Base-by-base conservation (phyloP, 768 basidiomycete species). In the Polyporus arcularius region DNA sequence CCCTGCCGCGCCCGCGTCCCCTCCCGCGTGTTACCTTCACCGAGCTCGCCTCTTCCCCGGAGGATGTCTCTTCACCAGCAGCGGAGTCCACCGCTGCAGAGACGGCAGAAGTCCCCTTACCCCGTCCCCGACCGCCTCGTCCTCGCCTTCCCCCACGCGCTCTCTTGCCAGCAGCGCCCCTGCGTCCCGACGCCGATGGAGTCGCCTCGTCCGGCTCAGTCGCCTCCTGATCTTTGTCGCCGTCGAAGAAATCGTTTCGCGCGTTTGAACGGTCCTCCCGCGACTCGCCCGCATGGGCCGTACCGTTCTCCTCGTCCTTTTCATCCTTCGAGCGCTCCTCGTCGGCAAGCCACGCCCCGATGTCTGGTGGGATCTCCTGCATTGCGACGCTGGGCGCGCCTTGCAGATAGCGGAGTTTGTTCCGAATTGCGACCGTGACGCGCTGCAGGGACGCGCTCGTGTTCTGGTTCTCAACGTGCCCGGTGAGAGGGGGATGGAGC, bases 311-410 rank as follows among this genome's bases (percentile, higher is more conserved):
- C 61, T 91, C 90, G 53, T 85, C 85, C 68, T 81, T 85, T 68
- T 91, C 89, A 42, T 88, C 89, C 15, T 75, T 74, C 32, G 80
- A 86, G 55, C 80, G 76, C 32, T 90, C 86, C 70, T 94, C 92
- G 55, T 88, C 86, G 4, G 81, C 85, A 31, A 96, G 73, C 68
- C 92, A 81, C 1, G 85, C 89, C 63, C 87, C 88, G 15, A 99
- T 76, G 67, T 96, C 90, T 0, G 96, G 96, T 4, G 97, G 96
- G 30, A 98, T 92, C 74, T 98, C 94, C 68, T 94, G 92, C 92
- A 98, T 91, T 65, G 87, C 87, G 10, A 98, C 93, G 70, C 92
- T 94, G n/a, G 96, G 96, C 43, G 96, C 97, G 35, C 96, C 95
- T 62, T 95, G 90, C 14, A 98, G 78, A 72, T 94, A 98, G 32